Base-by-base conservation (phyloP, 257 asterid genomes). In the Misopates orontium region DNA sequence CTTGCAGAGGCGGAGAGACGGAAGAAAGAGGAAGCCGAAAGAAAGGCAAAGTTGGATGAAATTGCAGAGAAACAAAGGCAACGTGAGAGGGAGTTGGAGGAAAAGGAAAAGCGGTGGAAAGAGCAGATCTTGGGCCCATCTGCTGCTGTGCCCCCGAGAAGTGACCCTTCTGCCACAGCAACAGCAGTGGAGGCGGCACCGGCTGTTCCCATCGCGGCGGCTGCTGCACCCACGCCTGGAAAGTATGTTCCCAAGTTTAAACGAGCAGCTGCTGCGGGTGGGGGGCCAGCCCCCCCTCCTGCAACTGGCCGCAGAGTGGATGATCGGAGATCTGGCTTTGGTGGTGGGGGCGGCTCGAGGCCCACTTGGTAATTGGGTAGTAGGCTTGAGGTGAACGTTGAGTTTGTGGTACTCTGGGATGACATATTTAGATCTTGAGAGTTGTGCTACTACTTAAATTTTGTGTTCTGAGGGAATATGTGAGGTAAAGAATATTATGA, bases 51-150 rank as follows among this genome's bases (percentile, higher is more conserved):
- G 83, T 60, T 86, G 74, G 95, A 86, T 51, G 96, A 79, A 81
- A 81, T 89, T 28, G 96, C 95, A 18, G 87, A 84, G 72, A 89
- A 81, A 79, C 95, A 86, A 83, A 84, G 93, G 80, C 88, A 78
- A 56, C 76, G 90, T 10, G 84, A 86, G 76, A 70, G 67, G 71
- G 96, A 86, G 73, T 59, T 86, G 78, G 96, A 89, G 60, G 96
- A 89, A 63, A 86, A 83, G 71, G 88, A 58, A 39, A 77, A 36
- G 70, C 80, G 50, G 65, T 0, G 76, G 76, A 86, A 44, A 72
- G 95, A 80, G 8, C 90, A 86, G 69, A 28, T 65, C 40, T 72
- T 86, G 41, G 77, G 83, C 32, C 73, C 36, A 62, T 39, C 84
- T 21, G 18, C 71, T 49, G 54, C 75, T 14, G 61, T 48, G 32